Evolutionary conservation across 225 moss, liverwort and hornwort species (phyloP), one percentile per base, ranked within the genome.

Genomic region (Thuidium tamariscinum): DNA sequence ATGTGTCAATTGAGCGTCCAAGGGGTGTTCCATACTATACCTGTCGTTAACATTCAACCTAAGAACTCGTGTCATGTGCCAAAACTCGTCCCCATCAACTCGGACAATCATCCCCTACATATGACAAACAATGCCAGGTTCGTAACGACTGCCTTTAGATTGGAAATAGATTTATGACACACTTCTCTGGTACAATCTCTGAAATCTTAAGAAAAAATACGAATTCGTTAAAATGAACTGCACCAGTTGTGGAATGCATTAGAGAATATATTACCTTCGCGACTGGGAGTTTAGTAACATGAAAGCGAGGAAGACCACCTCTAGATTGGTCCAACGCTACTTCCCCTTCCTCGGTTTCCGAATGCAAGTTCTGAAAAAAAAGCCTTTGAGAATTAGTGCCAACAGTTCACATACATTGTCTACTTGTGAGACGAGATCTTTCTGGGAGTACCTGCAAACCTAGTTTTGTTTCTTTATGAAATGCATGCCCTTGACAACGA

Each of bases 41-140:
- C 95, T 95, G 92, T 98, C 97, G 57, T 94, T 89, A 64, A 95
- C 92, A 87, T 94, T 93, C 88, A 98, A 91, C 83, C 96, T 90
- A 25, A 98, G 91, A 74, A 98, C 97, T 89, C 90, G 93, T 72
- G 93, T 95, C 98, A 98, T 98, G 74, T 98, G 98, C 91, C 94
- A 94, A 82, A 96, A 98, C 70, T 98, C 97, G 90, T 98, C 98
- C 67, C 97, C 97, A 80, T 93, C 94, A 82, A 98, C 88, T 81
- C 84, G 93, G 60, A 95, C 93, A 77, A 92, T 87, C 93, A 89
- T 89, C 37, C 95, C 98, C 96, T 96, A 70, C 82, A 88, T 74
- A 87, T 29, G 54, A 85, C 81, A 84, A 88, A 82, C 59, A 84
- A 84, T 34, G 75, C 21, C 59, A 88, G 46, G 21, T 42, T 73